These are phyloP conservation scores for Trichocomaceae sp. DNA, from an alignment of 2,329 filamentous ascomycete genomes.

Conservation along the genomic window DNA sequence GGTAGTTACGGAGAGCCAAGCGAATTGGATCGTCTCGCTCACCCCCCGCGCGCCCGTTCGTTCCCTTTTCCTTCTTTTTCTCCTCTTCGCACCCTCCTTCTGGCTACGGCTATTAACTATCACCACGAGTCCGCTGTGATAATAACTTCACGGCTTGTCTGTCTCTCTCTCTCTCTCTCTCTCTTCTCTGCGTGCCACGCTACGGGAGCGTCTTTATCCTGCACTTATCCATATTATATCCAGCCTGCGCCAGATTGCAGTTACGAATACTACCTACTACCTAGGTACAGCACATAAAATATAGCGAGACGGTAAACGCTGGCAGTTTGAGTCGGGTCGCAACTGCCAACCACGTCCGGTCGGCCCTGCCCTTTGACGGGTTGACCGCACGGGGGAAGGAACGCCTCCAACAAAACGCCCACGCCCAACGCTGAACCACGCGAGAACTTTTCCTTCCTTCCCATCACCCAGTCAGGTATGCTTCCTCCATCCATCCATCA, in stretches of 20 bases:
- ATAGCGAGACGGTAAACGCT: too few relatives aligned
- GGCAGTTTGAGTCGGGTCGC: conserved; percentile 10
- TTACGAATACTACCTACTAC: neutral
- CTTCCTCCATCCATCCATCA: neutral
- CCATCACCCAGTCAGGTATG: neutral
- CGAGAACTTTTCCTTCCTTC: neutral
- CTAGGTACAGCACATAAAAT: too few relatives aligned
- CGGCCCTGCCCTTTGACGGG: conserved; percentile 4
- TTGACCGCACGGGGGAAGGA: too few relatives aligned
- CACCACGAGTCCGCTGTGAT: too few relatives aligned
- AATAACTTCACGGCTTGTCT: neutral
- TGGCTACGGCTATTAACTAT: neutral
- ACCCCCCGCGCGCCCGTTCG: neutral
- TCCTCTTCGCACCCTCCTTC: neutral
- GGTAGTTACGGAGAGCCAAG: too few relatives aligned
- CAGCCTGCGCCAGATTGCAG: neutral
- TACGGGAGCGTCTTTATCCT: neutral
- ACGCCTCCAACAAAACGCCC: neutral
- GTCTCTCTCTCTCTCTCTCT: neutral
- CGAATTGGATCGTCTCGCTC: neutral
- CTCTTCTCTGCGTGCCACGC: too few relatives aligned
- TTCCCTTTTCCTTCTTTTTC: conserved; percentile 11
- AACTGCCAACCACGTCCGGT: conserved; percentile 6
- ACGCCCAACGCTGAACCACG: neutral
- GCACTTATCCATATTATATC: neutral